These are phyloP conservation scores for Candida awuae DNA, from an alignment of 805 yeast genomes.

Conservation along the genomic window DNA sequence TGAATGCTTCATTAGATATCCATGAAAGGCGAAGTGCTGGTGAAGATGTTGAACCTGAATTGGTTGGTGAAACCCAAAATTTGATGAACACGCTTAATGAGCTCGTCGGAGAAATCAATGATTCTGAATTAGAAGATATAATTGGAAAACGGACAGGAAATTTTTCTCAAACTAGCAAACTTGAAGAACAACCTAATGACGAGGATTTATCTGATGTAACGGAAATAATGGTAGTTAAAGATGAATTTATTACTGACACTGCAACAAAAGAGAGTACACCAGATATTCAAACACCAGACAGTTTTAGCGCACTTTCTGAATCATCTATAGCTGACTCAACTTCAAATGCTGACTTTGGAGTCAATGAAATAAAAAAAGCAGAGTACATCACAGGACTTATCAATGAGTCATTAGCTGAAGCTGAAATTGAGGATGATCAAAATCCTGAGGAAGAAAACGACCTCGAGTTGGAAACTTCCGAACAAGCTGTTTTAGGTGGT, in stretches of 20 bases:
- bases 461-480: no score
- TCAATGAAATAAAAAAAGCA: not conserved
- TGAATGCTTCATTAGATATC: conserved; percentile 5
- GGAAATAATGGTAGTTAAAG: conserved; percentile 8
- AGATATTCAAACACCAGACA: not conserved
- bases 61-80: conserved; percentile 5
- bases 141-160: conserved; percentile 1
- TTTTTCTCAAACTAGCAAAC: no score
- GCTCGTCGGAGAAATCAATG: conserved; percentile 2
- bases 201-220: no score
- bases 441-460: no score
- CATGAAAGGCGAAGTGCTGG: conserved; percentile 7
- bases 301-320: conserved; percentile 4
- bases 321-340: conserved; percentile 1
- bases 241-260: not conserved
- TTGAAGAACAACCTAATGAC: no score
- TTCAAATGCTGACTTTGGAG: not conserved
- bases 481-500: no score
- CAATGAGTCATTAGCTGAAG: conserved; percentile 1
- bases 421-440: not conserved
- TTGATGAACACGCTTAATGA: conserved; percentile 2
- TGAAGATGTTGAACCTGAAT: conserved; percentile 8
- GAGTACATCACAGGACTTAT: conserved; percentile 2
- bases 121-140: not conserved
- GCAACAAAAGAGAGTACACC: conserved; percentile 1